A percentile compares a stretch with the other conserved stretches of the same genome.
These are phyloP conservation scores for Cordyceps cateniannulata DNA, from an alignment of 2,329 filamentous ascomycete species.

Conservation along the genomic window DNA sequence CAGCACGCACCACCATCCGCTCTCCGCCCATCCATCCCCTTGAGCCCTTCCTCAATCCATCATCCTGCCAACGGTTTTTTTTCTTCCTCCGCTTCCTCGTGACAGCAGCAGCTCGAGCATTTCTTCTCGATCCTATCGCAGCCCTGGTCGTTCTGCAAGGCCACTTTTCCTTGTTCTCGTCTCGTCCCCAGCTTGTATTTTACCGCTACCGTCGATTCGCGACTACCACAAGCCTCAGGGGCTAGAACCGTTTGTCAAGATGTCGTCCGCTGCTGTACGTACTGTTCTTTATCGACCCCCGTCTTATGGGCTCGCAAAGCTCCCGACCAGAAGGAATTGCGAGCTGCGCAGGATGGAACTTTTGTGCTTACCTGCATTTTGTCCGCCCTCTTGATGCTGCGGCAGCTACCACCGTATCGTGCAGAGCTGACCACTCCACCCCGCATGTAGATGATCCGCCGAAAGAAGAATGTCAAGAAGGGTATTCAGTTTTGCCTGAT, in stretches of 20 bases:
- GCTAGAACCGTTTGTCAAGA: conserved; percentile 11
- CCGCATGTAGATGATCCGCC: conserved; percentile 82
- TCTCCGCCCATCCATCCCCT: no score
- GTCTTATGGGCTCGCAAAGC: background rate
- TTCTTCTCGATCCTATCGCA: background rate
- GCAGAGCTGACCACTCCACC: conserved; percentile 4
- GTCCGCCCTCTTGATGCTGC: background rate
- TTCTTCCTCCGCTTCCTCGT: background rate
- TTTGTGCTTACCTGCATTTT: background rate
- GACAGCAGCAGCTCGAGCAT: conserved; percentile 6
- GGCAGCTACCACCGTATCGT: background rate
- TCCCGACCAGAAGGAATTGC: background rate
- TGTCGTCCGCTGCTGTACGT: conserved; percentile 21
- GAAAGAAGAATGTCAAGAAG: conserved; percentile 99
- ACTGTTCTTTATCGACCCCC: conserved; percentile 4
- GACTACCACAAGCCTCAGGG: conserved; percentile 10
- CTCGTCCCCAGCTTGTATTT: background rate
- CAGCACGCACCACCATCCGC: conserved; percentile 5
- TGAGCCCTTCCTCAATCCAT: conserved; percentile 13
- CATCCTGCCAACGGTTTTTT: conserved; percentile 9
- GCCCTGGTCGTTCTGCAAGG: background rate
- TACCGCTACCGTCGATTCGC: conserved; percentile 7
- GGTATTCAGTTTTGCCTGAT: conserved; percentile 99
- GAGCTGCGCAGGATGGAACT: background rate
- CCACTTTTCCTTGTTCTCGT: background rate